A percentile compares a stretch with the other conserved stretches of the same genome.
These are phyloP conservation scores for Umbelopsis sp. DNA, from an alignment of 192 early-diverging fungal species.

Conservation along the genomic window DNA sequence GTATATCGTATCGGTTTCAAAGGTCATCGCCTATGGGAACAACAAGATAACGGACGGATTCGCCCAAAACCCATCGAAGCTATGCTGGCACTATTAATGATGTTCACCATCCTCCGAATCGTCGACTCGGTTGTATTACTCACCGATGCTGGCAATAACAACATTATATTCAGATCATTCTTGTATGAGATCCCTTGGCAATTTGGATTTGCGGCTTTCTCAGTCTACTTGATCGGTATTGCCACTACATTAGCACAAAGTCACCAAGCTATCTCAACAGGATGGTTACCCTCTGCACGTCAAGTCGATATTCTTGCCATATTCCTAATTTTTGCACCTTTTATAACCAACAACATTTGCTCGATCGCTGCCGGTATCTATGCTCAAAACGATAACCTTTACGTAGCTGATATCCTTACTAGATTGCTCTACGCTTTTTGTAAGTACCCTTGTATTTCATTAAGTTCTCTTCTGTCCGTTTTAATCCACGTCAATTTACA, in stretches of 20 bases:
- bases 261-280: constrained; percentile 30
- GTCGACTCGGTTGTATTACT: constrained; percentile 23
- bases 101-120: constrained; percentile 30
- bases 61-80: constrained; percentile 33
- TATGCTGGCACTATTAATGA: constrained; percentile 28
- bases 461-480: no score
- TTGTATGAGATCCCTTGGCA: constrained; percentile 29
- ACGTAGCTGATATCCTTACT: constrained; percentile 19
- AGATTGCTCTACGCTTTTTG: constrained; percentile 29
- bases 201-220: constrained; percentile 31
- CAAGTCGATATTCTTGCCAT: constrained; percentile 27
- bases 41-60: constrained; percentile 23
- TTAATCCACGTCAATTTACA: no score
- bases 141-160: constrained; percentile 10
- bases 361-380: constrained; percentile 26
- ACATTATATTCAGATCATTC: constrained; percentile 29
- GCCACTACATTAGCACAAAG: constrained; percentile 35
- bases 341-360: constrained; percentile 28
- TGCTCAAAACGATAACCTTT: constrained; percentile 1
- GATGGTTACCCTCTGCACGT: constrained; percentile 32
- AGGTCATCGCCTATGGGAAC: constrained; percentile 28
- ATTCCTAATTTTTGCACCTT: constrained; percentile 24
- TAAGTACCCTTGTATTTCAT: not conserved
- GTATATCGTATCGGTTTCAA: constrained; percentile 22
- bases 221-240: constrained; percentile 36